Base-by-base conservation (phyloP, 345 rosid genomes). In the Turritis glabra region DNA sequence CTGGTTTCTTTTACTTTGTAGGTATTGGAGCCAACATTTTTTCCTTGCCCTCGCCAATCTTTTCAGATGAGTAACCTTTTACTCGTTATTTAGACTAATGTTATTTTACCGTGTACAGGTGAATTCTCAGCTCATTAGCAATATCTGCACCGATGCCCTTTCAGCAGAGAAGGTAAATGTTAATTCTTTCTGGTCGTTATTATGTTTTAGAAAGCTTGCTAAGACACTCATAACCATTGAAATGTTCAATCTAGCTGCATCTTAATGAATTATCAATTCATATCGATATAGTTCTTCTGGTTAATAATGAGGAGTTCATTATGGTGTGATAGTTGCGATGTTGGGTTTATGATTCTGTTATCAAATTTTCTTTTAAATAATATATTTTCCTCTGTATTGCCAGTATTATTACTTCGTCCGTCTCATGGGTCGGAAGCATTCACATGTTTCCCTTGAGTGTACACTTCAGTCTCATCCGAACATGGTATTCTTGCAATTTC, bases 391-490 rank as follows among this genome's bases (percentile, higher is more conserved):
- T 48, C 15, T 64, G 66, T 54, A 48, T 56, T 80, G 27, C 74
- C 91, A 95, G 97, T 95, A 95, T 74, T 95, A 92, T 79, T 95
- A 95, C 79, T 92, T 92, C 69, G 88, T 95, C 70, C 96, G 98
- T 64, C 94, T 95, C 74, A 95, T 95, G 98, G 99, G 98, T 22
- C 81, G 99, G 78, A 92, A 85, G 89, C 93, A 90, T 72, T 94
- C 97, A 4, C 97, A 92, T 73, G 99, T 94, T 58, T 97, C 99
- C 26, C 85, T 94, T 68, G 99, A 94, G 77, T 94, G 99, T 82
- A 84, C 99, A 37, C 97, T 91, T 62, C 99, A 92, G 82, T 92
- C 98, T 79, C 97, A 94, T 77, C 98, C 98, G 0, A 94, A 94
- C 77, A 85, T 94, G 98, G 98, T 91, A 77, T 46, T 43, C 25